Conservation (phyloP, 2,329 filamentous ascomycete genomes). For the Cryphonectria parasitica region DNA sequence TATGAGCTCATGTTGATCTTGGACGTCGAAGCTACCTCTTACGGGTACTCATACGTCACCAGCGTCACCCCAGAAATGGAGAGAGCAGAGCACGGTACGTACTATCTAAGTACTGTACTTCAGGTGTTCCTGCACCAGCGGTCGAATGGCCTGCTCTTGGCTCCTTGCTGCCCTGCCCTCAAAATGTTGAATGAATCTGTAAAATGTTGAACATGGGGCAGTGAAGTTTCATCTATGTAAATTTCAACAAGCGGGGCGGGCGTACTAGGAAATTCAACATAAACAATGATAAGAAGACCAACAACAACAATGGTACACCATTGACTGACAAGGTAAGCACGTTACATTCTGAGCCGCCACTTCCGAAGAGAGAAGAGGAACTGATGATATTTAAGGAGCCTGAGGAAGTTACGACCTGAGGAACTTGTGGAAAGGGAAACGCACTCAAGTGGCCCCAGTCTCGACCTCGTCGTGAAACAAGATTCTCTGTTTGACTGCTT, state of each 20-base stretch:
- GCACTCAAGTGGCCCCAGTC: too few relatives aligned
- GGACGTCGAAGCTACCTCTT: neutral
- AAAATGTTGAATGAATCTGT: neutral
- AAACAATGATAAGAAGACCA: too few relatives aligned
- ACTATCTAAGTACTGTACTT: neutral
- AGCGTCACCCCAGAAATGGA: too few relatives aligned
- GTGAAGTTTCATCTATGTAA: too few relatives aligned
- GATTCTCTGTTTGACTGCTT: neutral
- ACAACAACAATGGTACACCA: neutral
- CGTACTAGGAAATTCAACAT: too few relatives aligned
- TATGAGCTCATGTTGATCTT: neutral
- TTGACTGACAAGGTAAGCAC: neutral
- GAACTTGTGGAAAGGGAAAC: too few relatives aligned
- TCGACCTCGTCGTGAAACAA: neutral
- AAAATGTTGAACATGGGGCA: neutral
- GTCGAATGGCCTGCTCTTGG: too few relatives aligned
- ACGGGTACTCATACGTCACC: neutral
- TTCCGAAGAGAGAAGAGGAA: neutral
- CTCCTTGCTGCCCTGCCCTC: too few relatives aligned
- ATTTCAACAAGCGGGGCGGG: too few relatives aligned
- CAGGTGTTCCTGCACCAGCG: neutral
- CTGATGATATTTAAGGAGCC: neutral
- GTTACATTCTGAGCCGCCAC: neutral
- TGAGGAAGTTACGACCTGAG: too few relatives aligned
- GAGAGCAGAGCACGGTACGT: neutral